phyloP scores from a whole-genome alignment of 2,329 filamentous ascomycete genomes.

The Alternaria brassicae region DNA sequence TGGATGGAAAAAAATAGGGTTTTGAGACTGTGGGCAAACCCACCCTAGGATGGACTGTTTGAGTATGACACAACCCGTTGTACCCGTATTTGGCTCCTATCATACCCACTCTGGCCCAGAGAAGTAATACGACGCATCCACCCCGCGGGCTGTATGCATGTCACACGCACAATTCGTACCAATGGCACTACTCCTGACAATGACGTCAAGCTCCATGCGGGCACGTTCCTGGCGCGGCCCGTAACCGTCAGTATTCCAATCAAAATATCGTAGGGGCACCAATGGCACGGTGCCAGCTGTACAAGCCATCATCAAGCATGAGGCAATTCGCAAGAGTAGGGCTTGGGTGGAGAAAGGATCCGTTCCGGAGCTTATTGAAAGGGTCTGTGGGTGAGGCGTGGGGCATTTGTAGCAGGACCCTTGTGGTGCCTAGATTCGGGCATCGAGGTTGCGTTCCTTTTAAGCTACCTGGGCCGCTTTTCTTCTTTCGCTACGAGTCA shows the following conservation, averaged over 20 bases:
- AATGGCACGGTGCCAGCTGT: conserved; percentile 48
- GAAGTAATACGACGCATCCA: conserved; percentile 17
- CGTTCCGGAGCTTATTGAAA: conserved; percentile 21
- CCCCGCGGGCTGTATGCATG: conserved; percentile 20
- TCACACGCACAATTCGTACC: conserved; percentile 8
- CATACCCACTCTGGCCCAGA: conserved; percentile 13
- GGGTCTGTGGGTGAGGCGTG: conserved; percentile 24
- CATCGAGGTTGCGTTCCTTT: conserved; percentile 8
- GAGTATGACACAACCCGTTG: conserved; percentile 7
- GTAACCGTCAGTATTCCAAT: conserved; percentile 35
- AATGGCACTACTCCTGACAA: conserved; percentile 13
- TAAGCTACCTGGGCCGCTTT: conserved; percentile 13
- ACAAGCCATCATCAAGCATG: conserved; percentile 45
- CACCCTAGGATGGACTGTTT: conserved; percentile 2
- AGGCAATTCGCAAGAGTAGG: conserved; percentile 20
- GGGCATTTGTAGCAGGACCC: conserved; percentile 20
- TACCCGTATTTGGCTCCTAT: conserved; percentile 14
- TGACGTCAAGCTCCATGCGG: conserved; percentile 37
- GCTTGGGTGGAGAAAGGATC: conserved; percentile 16
- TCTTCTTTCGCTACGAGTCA: conserved; percentile 27
- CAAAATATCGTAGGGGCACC: conserved; percentile 28
- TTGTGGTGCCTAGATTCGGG: conserved; percentile 20
- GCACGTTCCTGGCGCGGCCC: conserved; percentile 35
- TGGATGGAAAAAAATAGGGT: not conserved
- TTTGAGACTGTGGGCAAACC: not conserved